Evolutionary conservation across 2,329 filamentous ascomycete genomes (phyloP).

Genomic region (Cyphellophora europaea): DNA sequence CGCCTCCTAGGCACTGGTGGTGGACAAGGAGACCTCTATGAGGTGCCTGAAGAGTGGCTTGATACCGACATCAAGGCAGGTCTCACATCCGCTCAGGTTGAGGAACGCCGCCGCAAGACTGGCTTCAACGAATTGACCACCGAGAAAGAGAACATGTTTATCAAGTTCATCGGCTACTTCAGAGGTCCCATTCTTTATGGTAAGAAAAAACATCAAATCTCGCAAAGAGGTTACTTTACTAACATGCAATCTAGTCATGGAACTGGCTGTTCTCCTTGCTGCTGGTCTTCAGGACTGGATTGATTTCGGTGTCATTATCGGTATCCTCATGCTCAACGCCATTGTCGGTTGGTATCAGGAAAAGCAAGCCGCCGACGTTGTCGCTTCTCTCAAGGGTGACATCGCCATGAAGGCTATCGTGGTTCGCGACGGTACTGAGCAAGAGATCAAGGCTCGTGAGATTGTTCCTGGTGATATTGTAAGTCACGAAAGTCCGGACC

Average conservation of each 20-base stretch:
- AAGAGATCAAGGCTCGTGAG: conserved; percentile 63
- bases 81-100: conserved; percentile 51
- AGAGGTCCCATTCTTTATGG: conserved; percentile 67
- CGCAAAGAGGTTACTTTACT: conserved; percentile 12
- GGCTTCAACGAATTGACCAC: conserved; percentile 65
- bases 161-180: conserved; percentile 69
- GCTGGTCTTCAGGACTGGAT: conserved; percentile 68
- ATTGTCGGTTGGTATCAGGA: conserved; percentile 73
- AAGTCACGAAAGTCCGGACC: conserved; percentile 25
- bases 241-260: conserved; percentile 54
- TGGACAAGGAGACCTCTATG: conserved; percentile 25
- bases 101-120: conserved; percentile 53
- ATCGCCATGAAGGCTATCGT: conserved; percentile 66
- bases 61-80: conserved; percentile 58
- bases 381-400: conserved; percentile 65
- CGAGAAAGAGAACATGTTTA: conserved; percentile 66
- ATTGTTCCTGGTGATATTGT: conserved; percentile 69
- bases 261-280: conserved; percentile 63
- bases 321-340: conserved; percentile 66
- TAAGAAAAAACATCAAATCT: conserved; percentile 32
- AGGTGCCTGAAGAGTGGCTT: conserved; percentile 58
- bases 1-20: conserved; percentile 35
- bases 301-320: conserved; percentile 68
- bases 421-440: conserved; percentile 57
- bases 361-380: conserved; percentile 70